These are phyloP conservation scores for Linderniella brevidens DNA, from an alignment of 257 asterid species.

Conservation along the genomic window DNA sequence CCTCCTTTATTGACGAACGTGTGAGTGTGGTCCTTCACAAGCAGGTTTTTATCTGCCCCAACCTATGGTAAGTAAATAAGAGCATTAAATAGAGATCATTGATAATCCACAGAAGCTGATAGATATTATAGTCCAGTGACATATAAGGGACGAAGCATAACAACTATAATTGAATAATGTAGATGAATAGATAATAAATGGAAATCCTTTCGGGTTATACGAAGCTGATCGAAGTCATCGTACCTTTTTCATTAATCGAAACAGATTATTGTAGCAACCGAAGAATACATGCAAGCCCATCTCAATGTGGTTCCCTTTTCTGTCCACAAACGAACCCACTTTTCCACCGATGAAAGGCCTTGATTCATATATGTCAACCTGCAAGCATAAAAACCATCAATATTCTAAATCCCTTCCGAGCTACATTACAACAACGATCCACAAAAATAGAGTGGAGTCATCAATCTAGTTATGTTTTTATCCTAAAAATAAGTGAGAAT, in stretches of 20 bases:
- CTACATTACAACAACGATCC: no score
- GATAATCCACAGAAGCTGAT: no score
- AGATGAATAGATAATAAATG: no score
- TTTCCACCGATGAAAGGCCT: background rate
- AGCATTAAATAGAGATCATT: background rate
- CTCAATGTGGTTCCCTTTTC: background rate
- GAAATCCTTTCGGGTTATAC: no score
- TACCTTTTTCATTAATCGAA: background rate
- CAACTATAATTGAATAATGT: no score
- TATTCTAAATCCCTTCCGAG: background rate
- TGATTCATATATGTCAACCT: background rate
- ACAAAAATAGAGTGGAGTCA: no score
- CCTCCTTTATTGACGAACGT: conserved; percentile 93
- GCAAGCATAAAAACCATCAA: background rate
- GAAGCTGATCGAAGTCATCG: background rate
- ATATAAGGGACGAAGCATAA: no score
- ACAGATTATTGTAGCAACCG: background rate
- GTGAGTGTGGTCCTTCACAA: conserved; percentile 93
- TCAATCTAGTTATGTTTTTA: no score
- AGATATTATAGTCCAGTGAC: no score
- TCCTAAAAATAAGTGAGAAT: no score
- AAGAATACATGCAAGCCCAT: background rate
- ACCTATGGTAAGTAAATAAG: conserved; percentile 29
- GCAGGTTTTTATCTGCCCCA: conserved; percentile 82
- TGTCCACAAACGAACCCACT: conserved; percentile 3